Base-by-base conservation (phyloP, 225 moss, liverwort and hornwort genomes). In the Thuidium tamariscinum region DNA sequence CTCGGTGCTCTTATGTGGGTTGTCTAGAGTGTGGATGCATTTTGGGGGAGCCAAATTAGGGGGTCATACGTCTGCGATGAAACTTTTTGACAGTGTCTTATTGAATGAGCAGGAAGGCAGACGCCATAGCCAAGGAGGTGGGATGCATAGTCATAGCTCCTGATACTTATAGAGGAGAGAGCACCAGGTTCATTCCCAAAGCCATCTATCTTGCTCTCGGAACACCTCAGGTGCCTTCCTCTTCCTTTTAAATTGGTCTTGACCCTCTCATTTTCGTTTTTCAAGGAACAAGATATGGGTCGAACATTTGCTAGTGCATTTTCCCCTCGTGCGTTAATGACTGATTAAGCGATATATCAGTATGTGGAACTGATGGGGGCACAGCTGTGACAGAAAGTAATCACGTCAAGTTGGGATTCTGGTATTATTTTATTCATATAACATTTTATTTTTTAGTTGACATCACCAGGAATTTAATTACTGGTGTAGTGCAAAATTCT, bases 131-230 rank as follows among this genome's bases (percentile, higher is more conserved):
- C 67, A 91, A 73, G 79, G 91, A 91, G 84, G 91, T 91, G 77
- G 92, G 91, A 63, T 92, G 92, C 74, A 82, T 92, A 42, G 91
- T 91, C 81, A 91, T 92, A 88, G 91, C 89, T 80, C 92, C 92
- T 34, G 92, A 91, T 79, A 92, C 89, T 37, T 91, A 84, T 82
- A 89, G 92, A 81, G 92, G 92, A 36, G 86, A 91, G 73, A 92
- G 92, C 74, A 92, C 92, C 51, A 86, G 86, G 62, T 91, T 92
- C 82, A 92, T 92, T 64, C 92, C 91, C 52, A 91, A 89, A 89
- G 91, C 92, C 62, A 92, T 92, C 34, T 91, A 75, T 74, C 81
- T 92, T 42, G 89, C 92, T 83, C 91, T 91, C 55, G 18, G 80
- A n/a, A 92, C 89, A 65, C 86, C 91, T 52, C 89, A 92, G 89